Evolutionary conservation across 2,329 filamentous ascomycete genomes (phyloP).

Genomic region (Mycosphaerelloides madeirae): DNA sequence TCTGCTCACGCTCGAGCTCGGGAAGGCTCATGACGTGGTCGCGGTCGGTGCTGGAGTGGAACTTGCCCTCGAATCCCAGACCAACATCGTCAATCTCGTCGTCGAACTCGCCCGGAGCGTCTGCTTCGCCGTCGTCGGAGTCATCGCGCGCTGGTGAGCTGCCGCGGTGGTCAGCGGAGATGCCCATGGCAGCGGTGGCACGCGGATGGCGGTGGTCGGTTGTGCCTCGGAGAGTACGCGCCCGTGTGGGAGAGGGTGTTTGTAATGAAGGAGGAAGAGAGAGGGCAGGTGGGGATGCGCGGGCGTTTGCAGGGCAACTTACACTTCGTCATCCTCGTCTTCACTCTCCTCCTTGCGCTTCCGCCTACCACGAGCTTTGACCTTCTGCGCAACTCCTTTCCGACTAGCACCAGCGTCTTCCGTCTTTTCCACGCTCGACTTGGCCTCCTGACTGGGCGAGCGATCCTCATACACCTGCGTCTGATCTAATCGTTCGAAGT

Average conservation of each 20-base stretch:
- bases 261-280: constrained; percentile 1
- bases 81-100: constrained; percentile 67
- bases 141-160: constrained; percentile 49
- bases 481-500: constrained; percentile 46
- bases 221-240: constrained; percentile 1
- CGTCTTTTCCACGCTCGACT: constrained; percentile 35
- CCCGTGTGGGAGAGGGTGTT: too few species aligned
- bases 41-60: constrained; percentile 53
- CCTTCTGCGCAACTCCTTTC: constrained; percentile 46
- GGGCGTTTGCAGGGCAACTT: constrained; percentile 42
- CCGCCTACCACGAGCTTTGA: constrained; percentile 40
- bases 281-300: constrained; percentile 11
- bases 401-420: constrained; percentile 33
- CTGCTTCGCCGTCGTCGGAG: constrained; percentile 60
- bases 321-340: constrained; percentile 72
- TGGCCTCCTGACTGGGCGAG: constrained; percentile 50
- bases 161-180: constrained; percentile 6
- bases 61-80: constrained; percentile 68
- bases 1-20: constrained; percentile 84
- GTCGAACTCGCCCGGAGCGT: constrained; percentile 23
- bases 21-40: constrained; percentile 73
- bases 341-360: constrained; percentile 53
- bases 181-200: constrained; percentile 5
- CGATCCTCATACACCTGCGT: constrained; percentile 46
- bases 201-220: background rate